Conservation (phyloP, 2,329 filamentous ascomycete species). For the Beauveria pseudobassiana region DNA sequence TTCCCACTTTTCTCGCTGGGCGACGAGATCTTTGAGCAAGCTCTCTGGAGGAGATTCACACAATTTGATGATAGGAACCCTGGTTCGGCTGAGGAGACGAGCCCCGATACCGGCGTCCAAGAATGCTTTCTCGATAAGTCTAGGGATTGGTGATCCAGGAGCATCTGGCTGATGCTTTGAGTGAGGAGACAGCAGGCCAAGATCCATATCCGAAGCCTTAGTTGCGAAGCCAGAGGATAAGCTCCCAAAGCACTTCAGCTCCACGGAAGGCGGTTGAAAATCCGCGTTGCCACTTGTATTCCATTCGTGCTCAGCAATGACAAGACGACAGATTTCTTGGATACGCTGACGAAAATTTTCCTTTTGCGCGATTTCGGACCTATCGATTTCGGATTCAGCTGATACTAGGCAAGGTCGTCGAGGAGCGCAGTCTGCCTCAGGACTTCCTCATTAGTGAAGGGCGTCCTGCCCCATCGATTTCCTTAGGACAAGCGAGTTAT, state of each 20-base stretch:
- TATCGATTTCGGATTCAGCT: conserved; percentile 53
- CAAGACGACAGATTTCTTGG: conserved; percentile 55
- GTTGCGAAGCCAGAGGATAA: conserved; percentile 79
- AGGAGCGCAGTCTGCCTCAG: conserved; percentile 41
- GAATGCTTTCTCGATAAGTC: conserved; percentile 67
- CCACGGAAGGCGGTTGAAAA: conserved; percentile 50
- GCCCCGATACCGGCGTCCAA: conserved; percentile 67
- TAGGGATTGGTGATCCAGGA: conserved; percentile 56
- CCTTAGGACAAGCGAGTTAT: conserved; percentile 13
- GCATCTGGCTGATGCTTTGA: conserved; percentile 47
- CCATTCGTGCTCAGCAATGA: conserved; percentile 46
- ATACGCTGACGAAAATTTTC: conserved; percentile 60
- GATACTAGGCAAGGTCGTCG: conserved; percentile 42
- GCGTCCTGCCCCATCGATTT: conserved; percentile 17
- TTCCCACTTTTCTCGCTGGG: conserved; percentile 68
- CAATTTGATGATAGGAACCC: conserved; percentile 82
- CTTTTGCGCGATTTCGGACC: conserved; percentile 59
- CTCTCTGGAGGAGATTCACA: conserved; percentile 61
- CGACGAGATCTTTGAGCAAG: conserved; percentile 52
- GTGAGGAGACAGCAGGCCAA: conserved; percentile 63
- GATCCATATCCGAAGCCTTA: conserved; percentile 84
- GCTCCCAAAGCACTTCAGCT: conserved; percentile 74
- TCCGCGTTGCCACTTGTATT: conserved; percentile 29
- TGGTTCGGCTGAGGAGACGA: conserved; percentile 66
- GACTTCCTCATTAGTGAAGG: conserved; percentile 38